Conservation (phyloP, 2,329 filamentous ascomycete species). For the Scorias spongiosa region DNA sequence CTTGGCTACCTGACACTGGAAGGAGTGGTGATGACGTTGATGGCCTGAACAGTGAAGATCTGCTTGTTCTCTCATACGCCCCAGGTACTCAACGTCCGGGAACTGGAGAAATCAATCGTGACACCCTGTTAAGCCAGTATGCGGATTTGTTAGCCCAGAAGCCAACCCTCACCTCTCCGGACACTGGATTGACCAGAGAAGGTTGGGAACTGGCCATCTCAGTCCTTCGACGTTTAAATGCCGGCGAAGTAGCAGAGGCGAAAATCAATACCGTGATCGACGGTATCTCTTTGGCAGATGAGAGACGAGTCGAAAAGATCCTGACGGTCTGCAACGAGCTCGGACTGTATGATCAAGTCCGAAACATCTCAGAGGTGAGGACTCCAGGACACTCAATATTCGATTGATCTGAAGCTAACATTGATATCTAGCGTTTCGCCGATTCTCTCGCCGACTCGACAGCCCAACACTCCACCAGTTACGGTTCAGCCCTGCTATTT, state of each 20-base stretch:
- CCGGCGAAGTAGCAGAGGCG: slow-evolving; percentile 52
- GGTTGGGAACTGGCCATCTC: slow-evolving; percentile 86
- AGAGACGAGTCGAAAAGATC: slow-evolving; percentile 63
- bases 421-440: slow-evolving; percentile 53
- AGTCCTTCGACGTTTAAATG: slow-evolving; percentile 67
- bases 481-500: slow-evolving; percentile 78
- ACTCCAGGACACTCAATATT: background rate
- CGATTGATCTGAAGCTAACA: slow-evolving; percentile 9
- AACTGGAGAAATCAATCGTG: slow-evolving; percentile 57
- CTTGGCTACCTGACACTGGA: slow-evolving; percentile 51
- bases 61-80: slow-evolving; percentile 65
- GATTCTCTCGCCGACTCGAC: slow-evolving; percentile 58
- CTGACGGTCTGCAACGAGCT: slow-evolving; percentile 64
- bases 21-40: slow-evolving; percentile 1
- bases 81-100: slow-evolving; percentile 37
- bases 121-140: slow-evolving; percentile 64
- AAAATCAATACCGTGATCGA: slow-evolving; percentile 61
- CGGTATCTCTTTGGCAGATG: slow-evolving; percentile 55
- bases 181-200: slow-evolving; percentile 25
- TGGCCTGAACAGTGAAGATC: slow-evolving; percentile 65
- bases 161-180: slow-evolving; percentile 23
- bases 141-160: slow-evolving; percentile 45
- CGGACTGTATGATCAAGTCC: slow-evolving; percentile 63
- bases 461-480: slow-evolving; percentile 38
- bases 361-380: slow-evolving; percentile 67